Conservation (phyloP, 495 filamentous ascomycete genomes). For the Aspergillus sclerotioniger region DNA sequence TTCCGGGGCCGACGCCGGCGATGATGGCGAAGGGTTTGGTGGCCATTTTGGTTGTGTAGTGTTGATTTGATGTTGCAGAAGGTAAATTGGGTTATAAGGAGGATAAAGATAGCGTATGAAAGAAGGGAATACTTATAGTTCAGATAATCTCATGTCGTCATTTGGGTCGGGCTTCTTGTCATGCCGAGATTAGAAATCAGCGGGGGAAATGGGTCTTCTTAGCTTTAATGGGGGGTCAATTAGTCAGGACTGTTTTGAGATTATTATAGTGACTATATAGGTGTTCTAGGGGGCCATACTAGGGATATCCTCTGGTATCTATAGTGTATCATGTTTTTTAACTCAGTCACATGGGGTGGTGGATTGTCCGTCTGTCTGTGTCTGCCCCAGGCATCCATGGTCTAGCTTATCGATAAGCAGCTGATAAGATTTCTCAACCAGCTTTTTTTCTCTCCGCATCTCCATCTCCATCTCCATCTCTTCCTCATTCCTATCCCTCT, state of each 20-base stretch:
- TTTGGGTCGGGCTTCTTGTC: conserved; percentile 1
- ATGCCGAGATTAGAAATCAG: conserved; percentile 11
- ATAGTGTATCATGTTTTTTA: no score
- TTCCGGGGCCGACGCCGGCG: conserved; percentile 73
- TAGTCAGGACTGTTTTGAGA: no score
- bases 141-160: conserved; percentile 8
- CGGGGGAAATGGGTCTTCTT: no score
- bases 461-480: background rate
- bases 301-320: no score
- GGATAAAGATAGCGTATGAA: background rate
- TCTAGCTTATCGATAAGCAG: conserved; percentile 2
- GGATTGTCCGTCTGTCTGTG: no score
- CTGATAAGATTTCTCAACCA: background rate
- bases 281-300: no score
- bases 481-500: background rate
- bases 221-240: no score
- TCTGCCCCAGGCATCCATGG: conserved; percentile 1
- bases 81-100: background rate
- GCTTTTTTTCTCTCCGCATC: conserved; percentile 5
- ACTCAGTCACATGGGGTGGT: no score
- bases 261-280: no score
- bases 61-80: background rate
- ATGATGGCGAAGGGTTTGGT: conserved; percentile 61
- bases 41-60: conserved; percentile 25
- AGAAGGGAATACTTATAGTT: background rate